Conservation (phyloP, 2,329 filamentous ascomycete species). For the Colletotrichum acutatum region DNA sequence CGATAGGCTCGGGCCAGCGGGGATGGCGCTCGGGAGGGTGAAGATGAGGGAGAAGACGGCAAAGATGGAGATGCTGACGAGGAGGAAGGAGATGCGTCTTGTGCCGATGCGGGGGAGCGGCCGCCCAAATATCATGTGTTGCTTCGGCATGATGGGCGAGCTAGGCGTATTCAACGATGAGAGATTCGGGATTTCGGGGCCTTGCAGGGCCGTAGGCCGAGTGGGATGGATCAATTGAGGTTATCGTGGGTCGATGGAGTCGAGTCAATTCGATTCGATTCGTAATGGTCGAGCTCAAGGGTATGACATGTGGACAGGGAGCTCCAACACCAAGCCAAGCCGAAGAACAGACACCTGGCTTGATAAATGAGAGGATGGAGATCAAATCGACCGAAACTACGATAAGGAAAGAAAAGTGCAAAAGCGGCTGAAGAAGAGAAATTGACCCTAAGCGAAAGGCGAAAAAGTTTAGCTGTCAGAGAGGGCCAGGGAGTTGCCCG, state of each 20-base stretch:
- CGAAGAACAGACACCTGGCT: background rate
- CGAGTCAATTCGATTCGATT: slow-evolving; percentile 1
- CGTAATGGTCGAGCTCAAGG: slow-evolving; percentile 3
- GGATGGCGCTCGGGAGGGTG: slow-evolving; percentile 59
- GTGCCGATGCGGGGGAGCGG: slow-evolving; percentile 62
- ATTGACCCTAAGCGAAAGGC: slow-evolving; percentile 15
- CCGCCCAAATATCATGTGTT: slow-evolving; percentile 54
- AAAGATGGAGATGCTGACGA: slow-evolving; percentile 62
- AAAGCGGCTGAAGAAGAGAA: background rate
- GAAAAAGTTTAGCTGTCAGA: background rate
- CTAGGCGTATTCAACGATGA: slow-evolving; percentile 12
- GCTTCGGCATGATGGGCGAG: slow-evolving; percentile 43
- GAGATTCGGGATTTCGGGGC: background rate
- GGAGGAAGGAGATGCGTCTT: slow-evolving; percentile 63
- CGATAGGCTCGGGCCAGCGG: slow-evolving; percentile 60
- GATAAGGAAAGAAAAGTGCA: background rate
- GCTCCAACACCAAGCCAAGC: slow-evolving; percentile 16
- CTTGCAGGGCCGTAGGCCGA: background rate
- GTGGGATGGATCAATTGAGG: slow-evolving; percentile 14
- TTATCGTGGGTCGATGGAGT: slow-evolving; percentile 10
- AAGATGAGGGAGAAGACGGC: slow-evolving; percentile 65
- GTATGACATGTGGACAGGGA: slow-evolving; percentile 22
- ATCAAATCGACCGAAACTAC: background rate
- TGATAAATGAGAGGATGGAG: background rate
- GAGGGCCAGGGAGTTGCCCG: background rate